phyloP scores from a whole-genome alignment of 1,284 basidiomycete genomes.

The Tylopilus sp. region DNA sequence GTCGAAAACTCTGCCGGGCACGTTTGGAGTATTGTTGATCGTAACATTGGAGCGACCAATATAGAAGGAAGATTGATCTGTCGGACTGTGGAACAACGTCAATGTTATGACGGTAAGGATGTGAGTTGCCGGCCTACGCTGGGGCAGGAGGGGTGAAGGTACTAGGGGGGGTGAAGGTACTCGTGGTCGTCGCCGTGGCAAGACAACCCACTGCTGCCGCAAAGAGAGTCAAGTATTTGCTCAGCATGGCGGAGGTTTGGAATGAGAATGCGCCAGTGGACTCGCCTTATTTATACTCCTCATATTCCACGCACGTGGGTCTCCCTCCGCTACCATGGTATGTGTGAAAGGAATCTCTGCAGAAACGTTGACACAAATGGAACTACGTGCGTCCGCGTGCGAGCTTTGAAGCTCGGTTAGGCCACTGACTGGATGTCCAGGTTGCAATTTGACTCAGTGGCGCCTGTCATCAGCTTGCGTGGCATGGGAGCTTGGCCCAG shows the following conservation, averaged over 20 bases:
- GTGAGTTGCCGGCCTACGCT: constrained; percentile 16
- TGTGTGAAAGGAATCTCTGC: no score
- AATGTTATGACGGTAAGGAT: not conserved
- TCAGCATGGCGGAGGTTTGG: constrained; percentile 7
- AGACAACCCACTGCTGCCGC: constrained; percentile 11
- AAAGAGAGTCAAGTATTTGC: constrained; percentile 12
- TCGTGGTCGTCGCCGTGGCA: constrained; percentile 13
- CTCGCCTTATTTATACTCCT: not conserved
- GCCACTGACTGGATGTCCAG: no score
- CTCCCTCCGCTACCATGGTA: no score
- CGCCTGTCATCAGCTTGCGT: no score
- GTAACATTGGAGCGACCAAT: constrained; percentile 28
- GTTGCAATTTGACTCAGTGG: no score
- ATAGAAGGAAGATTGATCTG: constrained; percentile 29
- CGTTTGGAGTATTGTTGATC: constrained; percentile 23
- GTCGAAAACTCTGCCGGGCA: constrained; percentile 48
- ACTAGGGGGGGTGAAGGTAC: not conserved
- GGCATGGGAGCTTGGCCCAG: no score
- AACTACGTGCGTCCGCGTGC: no score
- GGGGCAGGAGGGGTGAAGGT: constrained; percentile 30
- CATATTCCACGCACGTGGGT: no score
- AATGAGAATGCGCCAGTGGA: not conserved
- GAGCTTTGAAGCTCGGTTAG: no score
- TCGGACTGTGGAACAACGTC: constrained; percentile 21
- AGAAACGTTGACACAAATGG: no score